Evolutionary conservation across 2,329 filamentous ascomycete genomes (phyloP).

Genomic region (Lojkania enalia): DNA sequence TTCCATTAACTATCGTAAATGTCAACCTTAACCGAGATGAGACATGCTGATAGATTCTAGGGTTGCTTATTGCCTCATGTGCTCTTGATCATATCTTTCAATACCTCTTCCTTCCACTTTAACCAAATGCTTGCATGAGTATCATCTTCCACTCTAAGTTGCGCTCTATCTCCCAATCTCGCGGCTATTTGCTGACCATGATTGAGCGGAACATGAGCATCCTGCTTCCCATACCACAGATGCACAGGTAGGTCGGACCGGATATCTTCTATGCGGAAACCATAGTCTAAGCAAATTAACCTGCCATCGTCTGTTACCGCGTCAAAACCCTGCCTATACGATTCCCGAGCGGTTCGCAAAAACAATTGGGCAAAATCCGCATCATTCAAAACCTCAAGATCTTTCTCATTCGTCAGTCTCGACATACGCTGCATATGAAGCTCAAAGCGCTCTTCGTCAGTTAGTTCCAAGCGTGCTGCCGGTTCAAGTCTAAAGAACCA

Average conservation of each 20-base stretch:
- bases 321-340: constrained; percentile 37
- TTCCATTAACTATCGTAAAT: too few species aligned
- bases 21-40: too few species aligned
- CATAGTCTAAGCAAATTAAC: constrained; percentile 31
- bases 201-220: constrained; percentile 38
- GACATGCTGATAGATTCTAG: too few species aligned
- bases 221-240: constrained; percentile 44
- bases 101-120: constrained; percentile 21
- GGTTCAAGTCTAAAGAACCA: constrained; percentile 31
- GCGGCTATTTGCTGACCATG: constrained; percentile 39
- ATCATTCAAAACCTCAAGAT: constrained; percentile 26
- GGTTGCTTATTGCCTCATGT: too few species aligned
- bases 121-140: constrained; percentile 34
- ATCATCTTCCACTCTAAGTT: constrained; percentile 38
- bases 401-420: constrained; percentile 21
- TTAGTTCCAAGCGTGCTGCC: constrained; percentile 35
- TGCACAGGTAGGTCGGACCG: constrained; percentile 40
- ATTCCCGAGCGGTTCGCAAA: constrained; percentile 25
- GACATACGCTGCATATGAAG: constrained; percentile 12
- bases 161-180: constrained; percentile 34
- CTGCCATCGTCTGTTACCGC: constrained; percentile 35
- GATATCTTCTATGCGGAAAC: constrained; percentile 44
- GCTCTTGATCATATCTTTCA: constrained; percentile 22
- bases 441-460: constrained; percentile 36
- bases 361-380: constrained; percentile 24